Evolutionary conservation across 2,329 filamentous ascomycete species (phyloP).

Genomic region (Phialophora expanda): DNA sequence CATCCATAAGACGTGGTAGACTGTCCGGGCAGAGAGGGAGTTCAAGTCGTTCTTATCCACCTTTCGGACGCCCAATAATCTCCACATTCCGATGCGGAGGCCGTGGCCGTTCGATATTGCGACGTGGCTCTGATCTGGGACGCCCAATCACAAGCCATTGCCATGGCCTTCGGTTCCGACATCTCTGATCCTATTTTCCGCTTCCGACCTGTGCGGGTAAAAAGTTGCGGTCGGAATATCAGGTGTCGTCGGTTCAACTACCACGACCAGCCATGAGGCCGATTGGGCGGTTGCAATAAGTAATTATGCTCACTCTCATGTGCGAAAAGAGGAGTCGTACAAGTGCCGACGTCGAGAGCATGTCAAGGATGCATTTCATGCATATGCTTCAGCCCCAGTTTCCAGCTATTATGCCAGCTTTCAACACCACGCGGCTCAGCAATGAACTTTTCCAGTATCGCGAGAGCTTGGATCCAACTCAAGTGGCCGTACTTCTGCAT

Average conservation of each 20-base stretch:
- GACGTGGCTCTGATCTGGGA: no score
- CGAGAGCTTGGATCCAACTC: neutral
- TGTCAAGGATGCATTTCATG: neutral
- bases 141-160: no score
- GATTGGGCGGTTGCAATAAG: neutral
- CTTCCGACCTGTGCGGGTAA: neutral
- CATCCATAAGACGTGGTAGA: neutral
- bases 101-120: no score
- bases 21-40: neutral
- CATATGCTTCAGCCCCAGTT: slow-evolving; percentile 8
- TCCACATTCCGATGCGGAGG: no score
- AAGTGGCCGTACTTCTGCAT: slow-evolving; percentile 1
- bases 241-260: neutral
- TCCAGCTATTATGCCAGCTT: slow-evolving; percentile 15
- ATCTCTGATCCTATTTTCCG: neutral
- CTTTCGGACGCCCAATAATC: no score
- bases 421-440: neutral
- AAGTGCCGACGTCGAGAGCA: neutral
- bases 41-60: neutral
- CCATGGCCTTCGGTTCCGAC: neutral
- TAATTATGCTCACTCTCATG: neutral
- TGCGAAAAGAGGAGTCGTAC: neutral
- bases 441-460: slow-evolving; percentile 2
- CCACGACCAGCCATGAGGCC: no score
- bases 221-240: neutral